A percentile compares a stretch with the other conserved stretches of the same genome.
phyloP scores from a whole-genome alignment of 1,284 basidiomycete species.

The Microbotryum intermedium region DNA sequence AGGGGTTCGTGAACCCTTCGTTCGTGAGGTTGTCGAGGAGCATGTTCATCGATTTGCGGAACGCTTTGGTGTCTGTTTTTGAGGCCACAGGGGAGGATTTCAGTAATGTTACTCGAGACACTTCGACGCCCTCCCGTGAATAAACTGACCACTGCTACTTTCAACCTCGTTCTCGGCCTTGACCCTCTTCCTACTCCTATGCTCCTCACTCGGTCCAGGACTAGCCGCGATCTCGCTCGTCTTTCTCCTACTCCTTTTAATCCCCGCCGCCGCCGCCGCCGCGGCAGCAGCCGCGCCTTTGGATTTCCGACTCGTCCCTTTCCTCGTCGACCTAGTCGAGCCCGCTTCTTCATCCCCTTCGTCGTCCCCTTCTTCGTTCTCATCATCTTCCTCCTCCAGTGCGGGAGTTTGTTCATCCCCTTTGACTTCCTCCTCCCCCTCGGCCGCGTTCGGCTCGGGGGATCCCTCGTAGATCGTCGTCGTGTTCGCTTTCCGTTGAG shows the following conservation, averaged over 20 bases:
- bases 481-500: too few species aligned
- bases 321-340: not conserved
- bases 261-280: too few species aligned
- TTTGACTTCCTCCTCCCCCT: not conserved
- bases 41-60: slow-evolving; percentile 62
- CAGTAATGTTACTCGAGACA: not conserved
- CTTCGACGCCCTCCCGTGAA: not conserved
- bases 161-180: not conserved
- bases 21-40: slow-evolving; percentile 71
- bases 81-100: not conserved
- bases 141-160: not conserved
- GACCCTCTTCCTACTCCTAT: not conserved
- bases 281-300: not conserved
- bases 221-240: slow-evolving; percentile 3
- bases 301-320: not conserved
- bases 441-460: not conserved
- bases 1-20: slow-evolving; percentile 78
- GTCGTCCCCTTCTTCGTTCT: slow-evolving; percentile 1
- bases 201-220: not conserved
- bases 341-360: not conserved
- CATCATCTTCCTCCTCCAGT: not conserved
- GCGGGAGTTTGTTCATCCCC: not conserved
- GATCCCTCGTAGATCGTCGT: too few species aligned
- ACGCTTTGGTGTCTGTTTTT: slow-evolving; percentile 11
- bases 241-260: slow-evolving; percentile 6